A percentile compares a stretch with the other conserved stretches of the same genome.
phyloP scores from a whole-genome alignment of 2,329 filamentous ascomycete species.

The Cryphonectria parasitica region DNA sequence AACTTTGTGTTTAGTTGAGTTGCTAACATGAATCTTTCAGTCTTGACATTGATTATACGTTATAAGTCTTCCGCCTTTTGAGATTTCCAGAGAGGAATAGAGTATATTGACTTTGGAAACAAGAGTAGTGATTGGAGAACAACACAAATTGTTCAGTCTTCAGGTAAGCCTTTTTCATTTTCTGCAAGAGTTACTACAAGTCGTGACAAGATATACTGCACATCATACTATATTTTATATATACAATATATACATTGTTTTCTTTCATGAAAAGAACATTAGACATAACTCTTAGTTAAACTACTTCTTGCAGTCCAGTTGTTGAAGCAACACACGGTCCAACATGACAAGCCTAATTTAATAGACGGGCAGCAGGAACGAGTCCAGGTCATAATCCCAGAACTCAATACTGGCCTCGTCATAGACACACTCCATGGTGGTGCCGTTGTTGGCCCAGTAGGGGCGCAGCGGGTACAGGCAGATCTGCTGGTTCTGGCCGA shows the following conservation, averaged over 20 bases:
- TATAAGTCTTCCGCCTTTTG: too few species aligned
- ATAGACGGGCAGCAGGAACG: conserved; percentile 29
- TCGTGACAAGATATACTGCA: too few species aligned
- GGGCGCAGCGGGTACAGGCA: conserved; percentile 49
- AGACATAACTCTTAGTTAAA: background rate
- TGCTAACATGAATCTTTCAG: too few species aligned
- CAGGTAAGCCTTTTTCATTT: too few species aligned
- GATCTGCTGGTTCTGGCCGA: conserved; percentile 43
- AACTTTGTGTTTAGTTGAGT: too few species aligned
- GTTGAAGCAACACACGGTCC: background rate
- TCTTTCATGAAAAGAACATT: background rate
- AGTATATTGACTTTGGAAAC: too few species aligned
- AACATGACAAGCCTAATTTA: too few species aligned
- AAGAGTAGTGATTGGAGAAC: too few species aligned
- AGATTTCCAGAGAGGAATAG: too few species aligned
- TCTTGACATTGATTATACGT: too few species aligned
- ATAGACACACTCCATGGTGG: conserved; percentile 26
- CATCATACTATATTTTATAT: background rate
- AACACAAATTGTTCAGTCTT: too few species aligned
- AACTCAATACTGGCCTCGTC: conserved; percentile 28
- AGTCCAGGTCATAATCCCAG: conserved; percentile 27
- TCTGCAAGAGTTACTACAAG: too few species aligned
- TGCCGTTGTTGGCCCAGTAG: conserved; percentile 42
- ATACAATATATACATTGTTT: background rate
- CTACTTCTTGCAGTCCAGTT: background rate